Evolutionary conservation across 73 alveolate genomes (phyloP).

Genomic region (Strombidium stylifer): DNA sequence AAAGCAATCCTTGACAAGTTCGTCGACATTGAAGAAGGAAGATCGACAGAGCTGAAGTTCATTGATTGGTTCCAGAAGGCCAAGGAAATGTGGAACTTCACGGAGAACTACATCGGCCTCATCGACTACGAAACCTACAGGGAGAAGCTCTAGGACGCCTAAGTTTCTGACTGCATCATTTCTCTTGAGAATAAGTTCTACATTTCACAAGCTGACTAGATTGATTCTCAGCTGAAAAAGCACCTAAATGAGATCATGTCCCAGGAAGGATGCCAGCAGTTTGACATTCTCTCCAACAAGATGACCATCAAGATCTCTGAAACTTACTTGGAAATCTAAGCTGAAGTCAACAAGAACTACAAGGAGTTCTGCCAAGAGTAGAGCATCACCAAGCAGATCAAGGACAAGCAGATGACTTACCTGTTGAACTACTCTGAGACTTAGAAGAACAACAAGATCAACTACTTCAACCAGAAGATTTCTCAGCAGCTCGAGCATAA

Average conservation of each 20-base stretch:
- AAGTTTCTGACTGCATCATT: not conserved
- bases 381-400: not conserved
- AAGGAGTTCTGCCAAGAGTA: not conserved
- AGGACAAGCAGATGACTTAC: not conserved
- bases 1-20: not conserved
- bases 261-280: not conserved
- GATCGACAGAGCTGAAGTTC: not conserved
- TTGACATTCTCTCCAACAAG: not conserved
- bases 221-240: too few relatives aligned
- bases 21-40: not conserved
- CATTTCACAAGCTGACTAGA: not conserved
- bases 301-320: not conserved
- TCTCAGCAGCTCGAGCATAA: not conserved
- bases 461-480: not conserved
- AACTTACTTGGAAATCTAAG: not conserved
- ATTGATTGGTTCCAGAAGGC: slow-evolving; percentile 13
- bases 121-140: not conserved
- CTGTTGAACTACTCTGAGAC: not conserved
- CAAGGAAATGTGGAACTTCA: slow-evolving; percentile 1
- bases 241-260: not conserved
- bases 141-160: slow-evolving; percentile 2
- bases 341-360: not conserved
- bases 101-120: not conserved
- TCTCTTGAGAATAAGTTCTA: not conserved
- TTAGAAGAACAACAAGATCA: too few relatives aligned